Conservation (phyloP, 257 asterid genomes). For the Nemophila menziesii region DNA sequence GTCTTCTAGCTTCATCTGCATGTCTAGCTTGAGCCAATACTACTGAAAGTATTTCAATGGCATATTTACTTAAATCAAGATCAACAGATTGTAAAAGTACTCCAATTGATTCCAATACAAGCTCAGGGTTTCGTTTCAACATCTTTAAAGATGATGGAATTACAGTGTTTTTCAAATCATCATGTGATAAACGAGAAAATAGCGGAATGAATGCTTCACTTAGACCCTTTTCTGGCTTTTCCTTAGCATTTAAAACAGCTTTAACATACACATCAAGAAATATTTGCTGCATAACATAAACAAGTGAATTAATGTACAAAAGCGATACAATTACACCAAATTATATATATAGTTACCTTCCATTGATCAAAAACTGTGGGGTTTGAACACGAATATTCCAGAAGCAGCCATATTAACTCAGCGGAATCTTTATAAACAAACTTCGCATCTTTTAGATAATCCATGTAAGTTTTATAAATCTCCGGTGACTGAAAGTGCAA, state of each 20-base stretch:
- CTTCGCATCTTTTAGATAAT: slow-evolving; percentile 63
- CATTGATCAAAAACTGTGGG: slow-evolving; percentile 43
- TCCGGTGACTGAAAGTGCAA: slow-evolving; percentile 59
- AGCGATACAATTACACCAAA: neutral
- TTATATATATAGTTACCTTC: slow-evolving; percentile 37
- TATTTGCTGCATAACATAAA: slow-evolving; percentile 39
- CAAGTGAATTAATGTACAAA: slow-evolving; percentile 1
- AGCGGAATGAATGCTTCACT: slow-evolving; percentile 76
- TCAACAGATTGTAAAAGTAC: slow-evolving; percentile 52
- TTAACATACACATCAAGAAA: slow-evolving; percentile 74
- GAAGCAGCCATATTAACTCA: slow-evolving; percentile 47
- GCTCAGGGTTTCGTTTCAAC: slow-evolving; percentile 98
- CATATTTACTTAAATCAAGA: slow-evolving; percentile 88
- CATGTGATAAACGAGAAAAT: slow-evolving; percentile 62
- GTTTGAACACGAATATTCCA: slow-evolving; percentile 46
- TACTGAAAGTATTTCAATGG: slow-evolving; percentile 62
- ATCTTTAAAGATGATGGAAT: slow-evolving; percentile 77
- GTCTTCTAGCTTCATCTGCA: slow-evolving; percentile 83
- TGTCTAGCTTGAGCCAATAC: slow-evolving; percentile 78
- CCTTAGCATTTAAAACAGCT: slow-evolving; percentile 74
- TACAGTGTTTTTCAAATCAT: slow-evolving; percentile 58
- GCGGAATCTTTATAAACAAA: slow-evolving; percentile 67
- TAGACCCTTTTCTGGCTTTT: slow-evolving; percentile 63
- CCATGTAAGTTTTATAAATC: slow-evolving; percentile 50
- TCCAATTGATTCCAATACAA: slow-evolving; percentile 80